These are phyloP conservation scores for Thelephora terrestris DNA, from an alignment of 1,284 basidiomycete genomes.

Conservation along the genomic window DNA sequence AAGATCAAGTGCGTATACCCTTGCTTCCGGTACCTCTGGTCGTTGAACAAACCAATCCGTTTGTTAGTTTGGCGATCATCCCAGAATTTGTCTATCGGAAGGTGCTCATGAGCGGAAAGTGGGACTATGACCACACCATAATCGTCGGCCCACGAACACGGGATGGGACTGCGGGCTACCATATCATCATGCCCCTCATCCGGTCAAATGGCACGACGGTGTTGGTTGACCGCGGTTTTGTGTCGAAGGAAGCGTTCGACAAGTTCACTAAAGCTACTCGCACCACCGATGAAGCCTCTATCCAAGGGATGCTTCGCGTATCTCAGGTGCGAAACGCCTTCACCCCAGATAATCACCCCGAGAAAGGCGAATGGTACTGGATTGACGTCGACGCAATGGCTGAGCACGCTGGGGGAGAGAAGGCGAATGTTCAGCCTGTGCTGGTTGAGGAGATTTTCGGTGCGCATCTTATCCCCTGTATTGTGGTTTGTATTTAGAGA, in stretches of 20 bases:
- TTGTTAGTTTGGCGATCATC: conserved; percentile 47
- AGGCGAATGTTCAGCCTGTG: conserved; percentile 69
- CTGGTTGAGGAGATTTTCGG: conserved; percentile 82
- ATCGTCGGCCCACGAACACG: conserved; percentile 79
- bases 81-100: conserved; percentile 85
- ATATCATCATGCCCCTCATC: conserved; percentile 79
- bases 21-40: neutral
- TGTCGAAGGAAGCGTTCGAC: conserved; percentile 66
- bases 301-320: conserved; percentile 69
- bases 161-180: conserved; percentile 81
- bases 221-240: conserved; percentile 88
- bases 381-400: conserved; percentile 80
- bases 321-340: conserved; percentile 67
- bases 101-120: conserved; percentile 69
- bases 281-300: conserved; percentile 41
- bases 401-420: conserved; percentile 64
- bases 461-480: conserved; percentile 24
- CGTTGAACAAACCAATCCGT: neutral
- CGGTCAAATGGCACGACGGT: conserved; percentile 72
- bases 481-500: conserved; percentile 1
- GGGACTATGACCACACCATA: conserved; percentile 72
- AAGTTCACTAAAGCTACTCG: conserved; percentile 34
- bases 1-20: conserved; percentile 71
- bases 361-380: conserved; percentile 87
- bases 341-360: conserved; percentile 82